Conservation (phyloP, 257 asterid species). For the Solanum etuberosum region DNA sequence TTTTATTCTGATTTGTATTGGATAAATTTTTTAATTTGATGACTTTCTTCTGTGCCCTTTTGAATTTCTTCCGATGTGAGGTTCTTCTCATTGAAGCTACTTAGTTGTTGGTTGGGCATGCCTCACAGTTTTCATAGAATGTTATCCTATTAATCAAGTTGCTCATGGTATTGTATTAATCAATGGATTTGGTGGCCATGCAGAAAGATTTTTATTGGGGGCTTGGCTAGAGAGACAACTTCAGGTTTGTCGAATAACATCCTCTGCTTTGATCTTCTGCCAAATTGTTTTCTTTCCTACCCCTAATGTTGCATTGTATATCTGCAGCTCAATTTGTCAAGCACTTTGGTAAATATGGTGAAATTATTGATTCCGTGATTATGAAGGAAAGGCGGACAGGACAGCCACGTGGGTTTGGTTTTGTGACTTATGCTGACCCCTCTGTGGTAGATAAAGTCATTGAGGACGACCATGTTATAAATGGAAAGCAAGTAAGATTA, state of each 20-base stretch:
- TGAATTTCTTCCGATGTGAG: not conserved
- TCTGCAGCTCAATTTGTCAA: constrained; percentile 28
- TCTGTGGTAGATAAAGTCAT: constrained; percentile 43
- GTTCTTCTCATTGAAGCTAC: not conserved
- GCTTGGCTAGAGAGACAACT: constrained; percentile 53
- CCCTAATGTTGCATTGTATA: not conserved
- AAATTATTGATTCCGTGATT: constrained; percentile 51
- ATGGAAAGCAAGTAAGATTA: constrained; percentile 47
- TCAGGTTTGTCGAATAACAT: constrained; percentile 19
- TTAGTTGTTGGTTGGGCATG: not conserved
- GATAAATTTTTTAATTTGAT: not conserved
- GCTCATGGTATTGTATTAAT: not conserved
- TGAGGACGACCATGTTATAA: constrained; percentile 38
- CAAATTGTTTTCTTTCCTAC: not conserved
- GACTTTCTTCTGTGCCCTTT: not conserved
- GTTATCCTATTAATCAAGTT: not conserved
- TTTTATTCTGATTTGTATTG: not conserved
- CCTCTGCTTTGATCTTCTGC: not conserved
- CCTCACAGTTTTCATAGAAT: not conserved
- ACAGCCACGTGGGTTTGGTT: constrained; percentile 56
- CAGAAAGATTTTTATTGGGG: constrained; percentile 53
- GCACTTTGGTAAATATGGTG: constrained; percentile 51
- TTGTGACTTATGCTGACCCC: constrained; percentile 46
- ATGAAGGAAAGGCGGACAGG: constrained; percentile 52
- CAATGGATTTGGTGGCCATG: constrained; percentile 3